A percentile compares a stretch with the other conserved stretches of the same genome.
phyloP scores from a whole-genome alignment of 1,284 basidiomycete species.

The Stygiomarasmius scandens region DNA sequence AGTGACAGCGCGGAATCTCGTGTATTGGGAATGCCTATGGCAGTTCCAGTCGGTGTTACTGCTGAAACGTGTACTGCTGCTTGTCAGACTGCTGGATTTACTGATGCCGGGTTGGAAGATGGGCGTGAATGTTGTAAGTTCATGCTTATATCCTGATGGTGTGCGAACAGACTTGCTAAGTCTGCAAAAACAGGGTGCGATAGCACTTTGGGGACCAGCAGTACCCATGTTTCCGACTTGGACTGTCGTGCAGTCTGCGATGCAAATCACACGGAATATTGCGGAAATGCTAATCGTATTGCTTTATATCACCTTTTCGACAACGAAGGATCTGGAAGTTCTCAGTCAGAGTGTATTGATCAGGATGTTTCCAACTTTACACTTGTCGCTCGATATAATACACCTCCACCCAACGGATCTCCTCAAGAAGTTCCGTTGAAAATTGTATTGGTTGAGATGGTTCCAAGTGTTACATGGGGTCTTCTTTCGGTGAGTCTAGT shows the following conservation, averaged over 20 bases:
- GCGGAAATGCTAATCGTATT: conserved; percentile 39
- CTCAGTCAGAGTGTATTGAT: conserved; percentile 28
- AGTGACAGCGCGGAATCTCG: conserved; percentile 36
- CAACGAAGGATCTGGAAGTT: conserved; percentile 19
- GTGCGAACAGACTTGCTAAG: not conserved
- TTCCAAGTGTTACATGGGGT: conserved; percentile 38
- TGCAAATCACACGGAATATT: conserved; percentile 37
- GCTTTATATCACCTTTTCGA: conserved; percentile 36
- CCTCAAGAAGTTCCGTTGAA: conserved; percentile 30
- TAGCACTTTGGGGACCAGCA: conserved; percentile 30
- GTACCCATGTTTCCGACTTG: conserved; percentile 36
- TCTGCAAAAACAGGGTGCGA: conserved; percentile 37
- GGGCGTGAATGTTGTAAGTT: conserved; percentile 44
- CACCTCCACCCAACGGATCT: conserved; percentile 30
- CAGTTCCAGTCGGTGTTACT: conserved; percentile 41
- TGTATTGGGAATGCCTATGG: conserved; percentile 34
- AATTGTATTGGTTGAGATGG: conserved; percentile 39
- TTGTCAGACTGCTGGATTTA: conserved; percentile 37
- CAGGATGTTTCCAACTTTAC: conserved; percentile 37
- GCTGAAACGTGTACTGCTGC: conserved; percentile 41
- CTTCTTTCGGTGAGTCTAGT: conserved; percentile 42
- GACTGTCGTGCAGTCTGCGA: conserved; percentile 41
- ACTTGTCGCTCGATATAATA: conserved; percentile 34
- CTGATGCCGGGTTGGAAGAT: conserved; percentile 39
- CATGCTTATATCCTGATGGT: not conserved